Evolutionary conservation across 495 filamentous ascomycete species (phyloP), one percentile per base, ranked within the genome.

Genomic region (Elaphomyces granulatus): DNA sequence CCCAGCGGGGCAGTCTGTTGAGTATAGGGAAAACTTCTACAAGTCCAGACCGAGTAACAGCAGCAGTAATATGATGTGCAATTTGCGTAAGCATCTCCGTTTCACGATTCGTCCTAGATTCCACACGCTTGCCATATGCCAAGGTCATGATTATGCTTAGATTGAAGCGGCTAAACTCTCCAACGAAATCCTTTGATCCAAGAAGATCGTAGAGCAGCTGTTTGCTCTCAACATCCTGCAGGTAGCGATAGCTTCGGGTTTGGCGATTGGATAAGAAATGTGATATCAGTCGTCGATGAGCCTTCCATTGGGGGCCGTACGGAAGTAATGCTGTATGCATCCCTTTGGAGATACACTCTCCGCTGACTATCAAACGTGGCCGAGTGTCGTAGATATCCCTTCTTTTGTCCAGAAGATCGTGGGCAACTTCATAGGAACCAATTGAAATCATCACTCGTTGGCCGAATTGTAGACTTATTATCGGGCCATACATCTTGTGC

Each of bases 331-430:
- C 49, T 8, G 66, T 46, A 39, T 70, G 64, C 50, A 59, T 51
- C 21, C 38, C 38, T 3, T 38, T 37, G 32, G 35, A 34, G 14
- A 45, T 26, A 9, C 32, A 28, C 4, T 49, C 36, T 20, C n/a
- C 23, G 2, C n/a, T 20, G 16, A 58, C 53, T 15, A 63, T 58
- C 42, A 66, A 48, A 14, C 64, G 58, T 2, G 74, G 77, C 7
- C 78, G 68, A 48, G 76, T 66, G 8, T 74, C 78, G 51, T 80
- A 80, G 43, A 73, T 75, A n/a, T 52, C 45, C 3, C 67, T 66
- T 21, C 72, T 53, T 37, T 70, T 67, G n/a, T 74, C 67, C 2
- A 83, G 60, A 0, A 83, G 55, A 15, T 80, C 74, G 15, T 68
- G 56, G 12, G 75, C 71, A 3, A 75, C 58, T 17, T 66, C 51